Evolutionary conservation across 768 basidiomycete species (phyloP).

Genomic region (Naematelia encephala): DNA sequence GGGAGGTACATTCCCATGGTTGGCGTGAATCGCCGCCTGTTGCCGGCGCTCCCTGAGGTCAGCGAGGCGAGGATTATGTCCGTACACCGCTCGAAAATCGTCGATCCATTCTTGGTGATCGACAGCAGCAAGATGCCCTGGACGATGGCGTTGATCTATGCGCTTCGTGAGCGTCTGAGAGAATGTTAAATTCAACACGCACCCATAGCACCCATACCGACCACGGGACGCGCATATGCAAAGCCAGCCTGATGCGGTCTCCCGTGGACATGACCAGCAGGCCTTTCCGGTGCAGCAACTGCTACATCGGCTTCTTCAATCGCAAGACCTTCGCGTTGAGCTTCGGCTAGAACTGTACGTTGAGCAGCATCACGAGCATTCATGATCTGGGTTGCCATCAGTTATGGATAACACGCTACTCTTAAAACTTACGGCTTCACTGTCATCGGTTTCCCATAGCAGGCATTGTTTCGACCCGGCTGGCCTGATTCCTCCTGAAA

Average conservation of each 20-base stretch:
- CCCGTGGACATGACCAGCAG: not conserved
- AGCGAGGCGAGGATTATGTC: too few relatives aligned
- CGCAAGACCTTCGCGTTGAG: conserved; percentile 24
- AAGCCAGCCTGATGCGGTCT: not conserved
- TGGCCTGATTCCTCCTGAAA: conserved; percentile 3
- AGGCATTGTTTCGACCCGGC: conserved; percentile 16
- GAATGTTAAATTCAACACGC: too few relatives aligned
- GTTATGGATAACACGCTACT: not conserved
- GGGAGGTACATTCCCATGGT: too few relatives aligned
- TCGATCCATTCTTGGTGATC: too few relatives aligned
- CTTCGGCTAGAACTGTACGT: conserved; percentile 14
- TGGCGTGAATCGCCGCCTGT: too few relatives aligned
- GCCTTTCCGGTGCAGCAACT: not conserved
- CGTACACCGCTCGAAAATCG: too few relatives aligned
- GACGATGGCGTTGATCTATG: too few relatives aligned
- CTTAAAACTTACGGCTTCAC: conserved; percentile 21
- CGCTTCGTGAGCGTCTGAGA: too few relatives aligned
- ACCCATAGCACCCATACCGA: not conserved
- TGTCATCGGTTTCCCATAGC: conserved; percentile 39
- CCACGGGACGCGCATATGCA: not conserved
- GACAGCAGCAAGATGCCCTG: too few relatives aligned
- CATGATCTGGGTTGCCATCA: conserved; percentile 19
- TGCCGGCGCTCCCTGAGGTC: too few relatives aligned
- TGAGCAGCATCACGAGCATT: conserved; percentile 39
- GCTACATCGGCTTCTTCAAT: conserved; percentile 23